phyloP scores from a whole-genome alignment of 2,329 filamentous ascomycete genomes.

The Dothideomycetidae sp. region DNA sequence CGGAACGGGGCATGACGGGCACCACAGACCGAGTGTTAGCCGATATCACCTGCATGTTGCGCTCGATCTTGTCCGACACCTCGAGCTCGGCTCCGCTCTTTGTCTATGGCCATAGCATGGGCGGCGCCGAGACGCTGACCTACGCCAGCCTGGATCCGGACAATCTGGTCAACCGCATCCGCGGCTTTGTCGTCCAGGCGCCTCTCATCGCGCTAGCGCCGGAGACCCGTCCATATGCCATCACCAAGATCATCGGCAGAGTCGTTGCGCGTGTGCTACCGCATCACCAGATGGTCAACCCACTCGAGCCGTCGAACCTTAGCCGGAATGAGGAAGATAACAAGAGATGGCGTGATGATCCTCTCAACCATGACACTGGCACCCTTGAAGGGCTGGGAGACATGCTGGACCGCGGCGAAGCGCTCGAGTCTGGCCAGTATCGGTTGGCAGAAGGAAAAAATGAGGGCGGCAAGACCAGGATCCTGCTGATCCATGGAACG shows the following conservation, averaged over 20 bases:
- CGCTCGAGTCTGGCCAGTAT: slow-evolving; percentile 43
- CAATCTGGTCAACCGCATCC: slow-evolving; percentile 45
- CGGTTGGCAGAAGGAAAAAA: slow-evolving; percentile 27
- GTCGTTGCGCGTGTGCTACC: slow-evolving; percentile 56
- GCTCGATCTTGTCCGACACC: slow-evolving; percentile 34
- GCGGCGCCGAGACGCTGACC: slow-evolving; percentile 61
- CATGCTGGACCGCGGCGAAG: slow-evolving; percentile 58
- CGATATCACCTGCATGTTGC: slow-evolving; percentile 67
- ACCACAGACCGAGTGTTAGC: slow-evolving; percentile 56
- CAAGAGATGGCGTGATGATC: slow-evolving; percentile 48
- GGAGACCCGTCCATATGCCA: slow-evolving; percentile 44
- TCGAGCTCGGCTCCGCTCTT: slow-evolving; percentile 49
- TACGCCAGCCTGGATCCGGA: slow-evolving; percentile 35
- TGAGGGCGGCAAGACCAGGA: slow-evolving; percentile 42
- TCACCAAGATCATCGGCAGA: slow-evolving; percentile 53
- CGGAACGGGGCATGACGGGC: slow-evolving; percentile 58
- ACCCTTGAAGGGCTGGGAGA: slow-evolving; percentile 69
- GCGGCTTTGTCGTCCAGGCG: slow-evolving; percentile 62
- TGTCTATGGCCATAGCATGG: slow-evolving; percentile 84
- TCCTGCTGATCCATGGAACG: slow-evolving; percentile 69
- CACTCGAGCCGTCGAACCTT: slow-evolving; percentile 49
- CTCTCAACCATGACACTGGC: slow-evolving; percentile 66
- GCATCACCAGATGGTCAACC: slow-evolving; percentile 49
- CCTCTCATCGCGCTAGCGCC: slow-evolving; percentile 65
- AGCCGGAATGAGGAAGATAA: slow-evolving; percentile 52